phyloP scores from a whole-genome alignment of 257 asterid species.

The Ilex aquifolium region DNA sequence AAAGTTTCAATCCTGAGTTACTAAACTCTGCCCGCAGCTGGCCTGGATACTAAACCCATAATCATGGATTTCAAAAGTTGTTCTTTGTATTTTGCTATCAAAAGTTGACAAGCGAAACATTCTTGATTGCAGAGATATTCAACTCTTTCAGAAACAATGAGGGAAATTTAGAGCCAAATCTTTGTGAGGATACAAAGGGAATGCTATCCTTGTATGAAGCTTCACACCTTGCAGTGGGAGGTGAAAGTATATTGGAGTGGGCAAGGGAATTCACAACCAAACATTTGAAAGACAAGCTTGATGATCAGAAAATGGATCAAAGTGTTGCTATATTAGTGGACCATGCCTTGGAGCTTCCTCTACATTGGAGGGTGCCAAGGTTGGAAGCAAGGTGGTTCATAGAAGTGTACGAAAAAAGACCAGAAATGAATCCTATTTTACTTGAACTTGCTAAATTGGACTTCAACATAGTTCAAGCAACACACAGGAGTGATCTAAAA shows the following conservation, averaged over 20 bases:
- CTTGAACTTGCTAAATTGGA: conserved; percentile 41
- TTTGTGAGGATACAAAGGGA: conserved; percentile 22
- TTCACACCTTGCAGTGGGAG: conserved; percentile 27
- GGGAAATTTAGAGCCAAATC: conserved; percentile 20
- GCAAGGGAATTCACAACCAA: conserved; percentile 26
- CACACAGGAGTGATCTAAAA: conserved; percentile 28
- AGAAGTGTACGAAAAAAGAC: conserved; percentile 17
- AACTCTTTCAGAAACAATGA: conserved; percentile 20
- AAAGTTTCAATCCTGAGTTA: no score
- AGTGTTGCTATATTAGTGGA: conserved; percentile 10
- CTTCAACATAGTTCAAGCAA: conserved; percentile 40
- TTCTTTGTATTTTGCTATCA: no score
- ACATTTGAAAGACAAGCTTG: background rate
- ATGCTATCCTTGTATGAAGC: conserved; percentile 45
- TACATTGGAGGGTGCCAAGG: conserved; percentile 32
- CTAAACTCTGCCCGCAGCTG: no score
- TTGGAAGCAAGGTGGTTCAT: conserved; percentile 37
- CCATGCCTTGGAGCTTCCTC: conserved; percentile 34
- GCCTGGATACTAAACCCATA: no score
- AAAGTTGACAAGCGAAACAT: no score
- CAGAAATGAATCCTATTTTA: conserved; percentile 16
- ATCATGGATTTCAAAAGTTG: no score
- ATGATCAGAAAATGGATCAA: conserved; percentile 2
- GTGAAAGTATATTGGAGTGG: conserved; percentile 31
- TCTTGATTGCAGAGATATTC: conserved; percentile 25